Base-by-base conservation (phyloP, 805 yeast genomes). In the Pichia insulana region DNA sequence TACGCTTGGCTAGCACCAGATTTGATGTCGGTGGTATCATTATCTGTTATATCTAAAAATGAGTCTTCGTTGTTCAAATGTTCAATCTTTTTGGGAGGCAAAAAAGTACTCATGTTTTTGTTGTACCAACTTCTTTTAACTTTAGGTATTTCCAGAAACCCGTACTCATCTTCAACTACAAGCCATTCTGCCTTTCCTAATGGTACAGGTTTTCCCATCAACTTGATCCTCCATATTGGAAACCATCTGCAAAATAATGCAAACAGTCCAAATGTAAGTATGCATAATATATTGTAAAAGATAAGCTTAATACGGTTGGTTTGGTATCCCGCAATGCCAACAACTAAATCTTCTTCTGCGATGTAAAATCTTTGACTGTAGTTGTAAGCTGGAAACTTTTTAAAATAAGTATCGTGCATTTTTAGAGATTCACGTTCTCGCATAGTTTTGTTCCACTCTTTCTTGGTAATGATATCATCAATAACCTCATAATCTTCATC, bases 281-380 rank as follows among this genome's bases (percentile, higher is more conserved):
- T 40, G 46, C 87, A 80, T 2, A 83, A 44, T 0, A 73, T 12
- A 46, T 74, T 71, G 57, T 80, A 88, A 1, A 72, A 13, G 0
- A 64, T 32, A 4, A 62, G 53, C 47, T 78, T 74, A 50, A 69
- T 41, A 37, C 55, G 55, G 11, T 80, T 73, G 13, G 79, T 74
- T 41, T 62, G 62, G 60, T 85, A 92, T 4, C 97, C 97, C 0
- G 97, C 98, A 48, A 92, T 83, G 47, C 95, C 96, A 46, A 92
- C 75, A 11, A 90, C 90, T 55, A 92, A 67, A 65, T 92, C 99
- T 58, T 92, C 98, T 59, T 92, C 97, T 0, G 96, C 89, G 47
- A 92, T 74, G 60, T 90, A 92, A 60, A 84, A 87, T 44, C 96
- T 71, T 62, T 92, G 99, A 50, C 70, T 72, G 42, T 65, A 66